Percentiles rank a stretch among this genome's conserved stretches.
These are phyloP conservation scores for Lactifluus volemus DNA, from an alignment of 768 basidiomycete species.

Conservation along the genomic window DNA sequence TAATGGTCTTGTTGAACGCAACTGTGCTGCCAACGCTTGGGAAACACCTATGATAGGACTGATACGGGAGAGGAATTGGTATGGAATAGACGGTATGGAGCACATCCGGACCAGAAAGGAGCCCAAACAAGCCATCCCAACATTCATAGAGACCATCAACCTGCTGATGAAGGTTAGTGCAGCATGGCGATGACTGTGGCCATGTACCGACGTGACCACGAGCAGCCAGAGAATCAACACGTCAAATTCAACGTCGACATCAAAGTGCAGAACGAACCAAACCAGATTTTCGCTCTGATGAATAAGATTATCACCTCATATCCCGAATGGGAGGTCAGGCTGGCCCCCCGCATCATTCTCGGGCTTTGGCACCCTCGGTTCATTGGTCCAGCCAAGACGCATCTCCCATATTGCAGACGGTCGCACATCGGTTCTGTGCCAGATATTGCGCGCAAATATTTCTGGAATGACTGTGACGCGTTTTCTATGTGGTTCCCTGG, in stretches of 20 bases:
- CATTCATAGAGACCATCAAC: conserved; percentile 75
- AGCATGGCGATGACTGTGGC: conserved; percentile 7
- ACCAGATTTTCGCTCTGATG: conserved; percentile 76
- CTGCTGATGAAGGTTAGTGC: conserved; percentile 64
- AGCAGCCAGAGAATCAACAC: conserved; percentile 63
- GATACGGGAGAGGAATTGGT: conserved; percentile 45
- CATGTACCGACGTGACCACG: conserved; percentile 9
- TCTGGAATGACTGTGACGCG: conserved; percentile 79
- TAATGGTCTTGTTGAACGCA: not conserved
- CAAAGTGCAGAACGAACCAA: conserved; percentile 88
- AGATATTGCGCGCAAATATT: conserved; percentile 69
- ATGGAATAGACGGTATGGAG: conserved; percentile 48
- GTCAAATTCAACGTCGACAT: conserved; percentile 86
- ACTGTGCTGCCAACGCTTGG: not conserved
- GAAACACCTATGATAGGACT: conserved; percentile 35
- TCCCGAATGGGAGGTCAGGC: conserved; percentile 58
- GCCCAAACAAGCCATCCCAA: conserved; percentile 85
- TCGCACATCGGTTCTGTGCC: conserved; percentile 78
- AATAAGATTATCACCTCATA: conserved; percentile 55
- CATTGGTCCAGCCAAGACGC: conserved; percentile 61
- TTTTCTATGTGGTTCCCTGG: conserved; percentile 78
- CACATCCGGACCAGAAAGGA: conserved; percentile 70
- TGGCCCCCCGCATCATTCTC: conserved; percentile 74
- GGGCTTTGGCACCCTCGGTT: conserved; percentile 93
- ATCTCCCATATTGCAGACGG: conserved; percentile 75